Evolutionary conservation across 192 early-diverging fungal genomes (phyloP), one percentile per base, ranked within the genome.

Genomic region (Gamsiella multidivaricata): DNA sequence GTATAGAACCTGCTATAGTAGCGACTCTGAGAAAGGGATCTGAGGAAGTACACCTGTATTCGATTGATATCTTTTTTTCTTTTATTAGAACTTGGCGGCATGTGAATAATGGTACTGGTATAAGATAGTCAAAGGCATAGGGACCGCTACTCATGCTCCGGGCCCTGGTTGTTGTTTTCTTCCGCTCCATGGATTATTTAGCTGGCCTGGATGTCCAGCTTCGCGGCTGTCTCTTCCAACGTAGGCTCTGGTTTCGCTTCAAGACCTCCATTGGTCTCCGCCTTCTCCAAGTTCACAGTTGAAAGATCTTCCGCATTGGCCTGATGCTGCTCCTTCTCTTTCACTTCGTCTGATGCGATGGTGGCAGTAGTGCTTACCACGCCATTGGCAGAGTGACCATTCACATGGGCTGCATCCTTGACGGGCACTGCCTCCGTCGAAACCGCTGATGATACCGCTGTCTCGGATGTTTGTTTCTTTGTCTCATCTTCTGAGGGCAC

Each of bases 401-500:
- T 53, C 26, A 42, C 67, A 22, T 53, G 54, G 5, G 18, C 15
- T 6, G 50, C 17, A 17, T 25, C 43, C 22, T 39, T 29, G 9
- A 46, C 58, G 1, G 39, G 28, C 31, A 39, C 23, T 15, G 47
- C 33, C 11, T 31, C 20, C 36, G 57, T 55, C 17, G 49, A 18
- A 25, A 32, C 50, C 32, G 57, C 5, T 54, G 57, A 20, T 42
- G 33, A 46, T 37, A 31, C 26, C 3, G 66, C 17, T 42, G 57
- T 65, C 28, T 3, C 33, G 10, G n/a, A 3, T 8, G 23, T 33
- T 47, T n/a, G 53, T 43, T 20, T 12, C 22, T 31, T 5, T 41
- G 17, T n/a, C 20, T 3, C 18, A 22, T 75, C 72, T 17, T 75
- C 72, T 8, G 64, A 67, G 10, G 72, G 65, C 15, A 67, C 64